Evolutionary conservation across 768 basidiomycete species (phyloP).

Genomic region (Russula olivacea): DNA sequence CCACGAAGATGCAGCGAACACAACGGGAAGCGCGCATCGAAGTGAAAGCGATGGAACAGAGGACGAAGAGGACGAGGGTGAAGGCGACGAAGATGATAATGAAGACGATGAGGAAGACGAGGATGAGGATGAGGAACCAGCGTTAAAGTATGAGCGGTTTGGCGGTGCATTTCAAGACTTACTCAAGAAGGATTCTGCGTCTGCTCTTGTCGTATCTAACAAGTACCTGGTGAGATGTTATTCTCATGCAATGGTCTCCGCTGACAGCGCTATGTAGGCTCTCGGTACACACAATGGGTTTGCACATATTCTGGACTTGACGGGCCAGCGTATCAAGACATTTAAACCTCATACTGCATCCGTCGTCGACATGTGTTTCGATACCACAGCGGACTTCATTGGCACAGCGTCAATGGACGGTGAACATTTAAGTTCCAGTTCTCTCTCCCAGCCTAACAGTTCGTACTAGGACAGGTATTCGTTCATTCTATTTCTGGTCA

Average conservation of each 20-base stretch:
- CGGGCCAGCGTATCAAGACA: constrained; percentile 79
- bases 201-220: constrained; percentile 69
- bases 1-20: neutral
- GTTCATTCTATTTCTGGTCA: constrained; percentile 74
- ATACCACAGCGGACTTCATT: constrained; percentile 80
- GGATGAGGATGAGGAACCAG: constrained; percentile 64
- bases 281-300: constrained; percentile 93
- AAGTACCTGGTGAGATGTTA: constrained; percentile 55
- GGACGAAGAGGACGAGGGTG: constrained; percentile 18
- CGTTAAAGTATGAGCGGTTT: constrained; percentile 85
- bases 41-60: constrained; percentile 21
- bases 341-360: constrained; percentile 89
- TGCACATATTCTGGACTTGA: constrained; percentile 74
- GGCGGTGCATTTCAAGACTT: constrained; percentile 66
- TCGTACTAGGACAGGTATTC: constrained; percentile 76
- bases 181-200: constrained; percentile 84
- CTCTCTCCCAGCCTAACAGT: neutral
- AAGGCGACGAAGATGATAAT: constrained; percentile 26
- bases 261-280: constrained; percentile 44
- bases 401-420: constrained; percentile 93
- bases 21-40: constrained; percentile 25
- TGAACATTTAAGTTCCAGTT: constrained; percentile 35
- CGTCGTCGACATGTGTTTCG: constrained; percentile 78
- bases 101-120: constrained; percentile 33
- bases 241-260: neutral